Base-by-base conservation (phyloP, 768 basidiomycete species). In the Hemileccinum impolitum region DNA sequence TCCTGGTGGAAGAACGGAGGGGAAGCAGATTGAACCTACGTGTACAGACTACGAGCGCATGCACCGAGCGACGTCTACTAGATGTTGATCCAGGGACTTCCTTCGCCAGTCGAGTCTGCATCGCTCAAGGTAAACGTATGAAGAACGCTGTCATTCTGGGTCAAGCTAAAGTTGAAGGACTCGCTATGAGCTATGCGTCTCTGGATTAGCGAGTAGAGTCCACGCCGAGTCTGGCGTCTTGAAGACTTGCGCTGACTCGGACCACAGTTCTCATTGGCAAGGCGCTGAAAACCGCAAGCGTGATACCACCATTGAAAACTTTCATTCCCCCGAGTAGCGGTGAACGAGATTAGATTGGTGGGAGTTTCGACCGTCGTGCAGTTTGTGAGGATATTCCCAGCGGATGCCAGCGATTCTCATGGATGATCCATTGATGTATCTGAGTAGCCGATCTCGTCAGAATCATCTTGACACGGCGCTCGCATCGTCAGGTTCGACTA, bases 21-120 rank as follows among this genome's bases (percentile, higher is more conserved):
- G 23, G 34, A 21, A n/a, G 12, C n/a, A n/a, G n/a, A n/a, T n/a
- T 1, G 18, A 15, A 59, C 70, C 4, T 45, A 72, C 72, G 65
- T 66, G 51, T 73, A 72, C 7, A 72, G 45, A 1, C 72, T 71
- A 3, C 71, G 64, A 8, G 70, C 68, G 40, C 71, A 73, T 1
- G 68, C 72, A 40, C 64, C 71, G 32, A 69, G 45, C 10, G 70
- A 67, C 0, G 64, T 69, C 46, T 71, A 72, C 23, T 66, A 48
- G 12, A 74, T 60, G 21, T 62, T 42, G 39, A 74, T 61, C 5
- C 39, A 39, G 2, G 51, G 3, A 12, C 35, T 36, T 31, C 59
- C 60, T 6, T 51, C 50, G 14, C 25, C 44, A 3, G 52, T 32
- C 23, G 36, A 2, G 18, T 38, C 32, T 2, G 47, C 50, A 35